phyloP scores from a whole-genome alignment of 2,329 filamentous ascomycete species.

The Neodidymelliopsis sp. region DNA sequence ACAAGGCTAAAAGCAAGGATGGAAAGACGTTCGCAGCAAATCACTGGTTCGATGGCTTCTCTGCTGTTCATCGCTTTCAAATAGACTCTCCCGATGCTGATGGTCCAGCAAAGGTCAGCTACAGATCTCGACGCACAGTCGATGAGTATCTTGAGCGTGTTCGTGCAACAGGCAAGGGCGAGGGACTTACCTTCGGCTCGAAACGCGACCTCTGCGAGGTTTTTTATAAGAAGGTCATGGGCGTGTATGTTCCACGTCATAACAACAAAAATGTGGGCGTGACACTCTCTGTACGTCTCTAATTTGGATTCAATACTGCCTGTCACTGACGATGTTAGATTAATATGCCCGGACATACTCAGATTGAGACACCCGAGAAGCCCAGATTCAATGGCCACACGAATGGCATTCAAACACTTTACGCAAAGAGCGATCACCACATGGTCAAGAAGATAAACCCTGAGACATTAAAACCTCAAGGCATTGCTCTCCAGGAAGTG shows the following conservation, averaged over 20 bases:
- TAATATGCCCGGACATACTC: slow-evolving; percentile 65
- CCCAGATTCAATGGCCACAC: slow-evolving; percentile 35
- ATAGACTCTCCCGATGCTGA: slow-evolving; percentile 59
- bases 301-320: too few relatives aligned
- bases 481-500: slow-evolving; percentile 64
- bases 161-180: slow-evolving; percentile 64
- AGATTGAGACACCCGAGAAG: slow-evolving; percentile 13
- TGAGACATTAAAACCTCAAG: slow-evolving; percentile 75
- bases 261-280: slow-evolving; percentile 69
- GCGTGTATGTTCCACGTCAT: slow-evolving; percentile 57
- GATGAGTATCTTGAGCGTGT: slow-evolving; percentile 69
- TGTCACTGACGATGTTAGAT: too few relatives aligned
- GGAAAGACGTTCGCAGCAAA: slow-evolving; percentile 66
- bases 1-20: slow-evolving; percentile 66
- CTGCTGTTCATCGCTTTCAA: slow-evolving; percentile 75
- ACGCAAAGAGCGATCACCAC: slow-evolving; percentile 66
- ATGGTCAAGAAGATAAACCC: slow-evolving; percentile 70
- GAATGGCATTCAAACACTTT: slow-evolving; percentile 58
- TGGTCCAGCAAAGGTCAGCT: slow-evolving; percentile 61
- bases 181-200: slow-evolving; percentile 71
- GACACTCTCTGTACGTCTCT: too few relatives aligned
- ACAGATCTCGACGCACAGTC: slow-evolving; percentile 74
- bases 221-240: slow-evolving; percentile 75
- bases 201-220: slow-evolving; percentile 76
- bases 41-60: slow-evolving; percentile 85